These are phyloP conservation scores for Salicornia ramosissima DNA, from an alignment of 148 eudicot species.

Conservation along the genomic window DNA sequence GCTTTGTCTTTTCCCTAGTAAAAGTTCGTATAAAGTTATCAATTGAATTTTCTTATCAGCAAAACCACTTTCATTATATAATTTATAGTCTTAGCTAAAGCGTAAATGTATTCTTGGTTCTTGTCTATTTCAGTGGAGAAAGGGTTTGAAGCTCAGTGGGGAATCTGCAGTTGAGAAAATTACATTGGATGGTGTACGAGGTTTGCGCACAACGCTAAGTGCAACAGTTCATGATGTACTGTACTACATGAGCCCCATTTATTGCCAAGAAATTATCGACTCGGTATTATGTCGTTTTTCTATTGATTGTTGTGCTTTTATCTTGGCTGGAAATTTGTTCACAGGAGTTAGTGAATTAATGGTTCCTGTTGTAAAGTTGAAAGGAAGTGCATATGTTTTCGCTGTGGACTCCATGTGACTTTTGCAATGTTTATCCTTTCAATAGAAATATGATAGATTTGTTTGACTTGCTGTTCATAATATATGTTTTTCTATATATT, in stretches of 20 bases:
- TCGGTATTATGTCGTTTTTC: slow-evolving; percentile 49
- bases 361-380: not conserved
- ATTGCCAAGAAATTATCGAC: slow-evolving; percentile 93
- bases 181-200: slow-evolving; percentile 86
- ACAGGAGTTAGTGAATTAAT: not conserved
- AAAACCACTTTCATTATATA: not conserved
- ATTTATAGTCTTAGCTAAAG: not conserved
- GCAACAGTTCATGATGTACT: slow-evolving; percentile 97
- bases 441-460: not conserved
- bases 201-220: slow-evolving; percentile 77
- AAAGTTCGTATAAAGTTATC: too few species aligned
- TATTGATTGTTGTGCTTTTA: slow-evolving; percentile 6
- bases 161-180: slow-evolving; percentile 84
- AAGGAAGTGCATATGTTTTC: not conserved
- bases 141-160: slow-evolving; percentile 83
- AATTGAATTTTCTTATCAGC: not conserved
- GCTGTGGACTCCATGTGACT: not conserved
- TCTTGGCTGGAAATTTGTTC: not conserved
- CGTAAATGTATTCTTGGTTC: not conserved
- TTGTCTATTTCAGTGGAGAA: slow-evolving; percentile 73
- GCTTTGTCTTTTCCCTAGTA: too few species aligned
- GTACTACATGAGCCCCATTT: slow-evolving; percentile 99
- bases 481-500: not conserved
- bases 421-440: not conserved
- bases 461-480: not conserved